phyloP scores from a whole-genome alignment of 2,329 filamentous ascomycete species.

The Fusarium sp. region DNA sequence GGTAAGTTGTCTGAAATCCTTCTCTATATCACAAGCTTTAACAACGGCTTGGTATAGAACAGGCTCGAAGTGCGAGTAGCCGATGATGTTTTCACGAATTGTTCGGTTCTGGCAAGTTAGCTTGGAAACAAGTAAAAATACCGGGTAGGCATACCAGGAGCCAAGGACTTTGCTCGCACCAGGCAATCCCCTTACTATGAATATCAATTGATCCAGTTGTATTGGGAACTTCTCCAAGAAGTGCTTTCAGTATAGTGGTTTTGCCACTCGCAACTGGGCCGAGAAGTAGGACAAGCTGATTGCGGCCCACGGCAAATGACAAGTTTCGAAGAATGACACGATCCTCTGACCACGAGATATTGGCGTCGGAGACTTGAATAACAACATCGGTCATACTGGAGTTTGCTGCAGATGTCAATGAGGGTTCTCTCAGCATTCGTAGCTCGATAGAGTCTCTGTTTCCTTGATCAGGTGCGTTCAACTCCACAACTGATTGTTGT shows the following conservation, averaged over 20 bases:
- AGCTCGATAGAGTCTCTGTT: background rate
- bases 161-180: conserved; percentile 51
- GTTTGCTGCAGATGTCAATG: background rate
- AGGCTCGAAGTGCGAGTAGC: conserved; percentile 41
- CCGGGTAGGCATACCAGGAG: conserved; percentile 35
- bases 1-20: conserved; percentile 47
- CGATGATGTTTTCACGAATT: conserved; percentile 50
- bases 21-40: conserved; percentile 47
- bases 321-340: conserved; percentile 45
- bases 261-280: conserved; percentile 58
- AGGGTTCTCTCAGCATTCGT: background rate
- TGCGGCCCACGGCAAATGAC: conserved; percentile 45
- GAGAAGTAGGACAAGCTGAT: conserved; percentile 52
- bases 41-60: conserved; percentile 41
- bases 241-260: conserved; percentile 53
- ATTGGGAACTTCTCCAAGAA: conserved; percentile 48
- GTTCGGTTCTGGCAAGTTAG: conserved; percentile 43
- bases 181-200: conserved; percentile 32
- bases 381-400: background rate
- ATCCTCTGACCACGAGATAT: conserved; percentile 49
- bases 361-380: conserved; percentile 38
- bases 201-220: conserved; percentile 34
- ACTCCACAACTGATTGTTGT: background rate
- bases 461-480: background rate
- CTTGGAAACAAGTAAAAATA: background rate